These are phyloP conservation scores for Phalaenopsis hybrid DNA, from an alignment of 116 monocot genomes.

Conservation along the genomic window DNA sequence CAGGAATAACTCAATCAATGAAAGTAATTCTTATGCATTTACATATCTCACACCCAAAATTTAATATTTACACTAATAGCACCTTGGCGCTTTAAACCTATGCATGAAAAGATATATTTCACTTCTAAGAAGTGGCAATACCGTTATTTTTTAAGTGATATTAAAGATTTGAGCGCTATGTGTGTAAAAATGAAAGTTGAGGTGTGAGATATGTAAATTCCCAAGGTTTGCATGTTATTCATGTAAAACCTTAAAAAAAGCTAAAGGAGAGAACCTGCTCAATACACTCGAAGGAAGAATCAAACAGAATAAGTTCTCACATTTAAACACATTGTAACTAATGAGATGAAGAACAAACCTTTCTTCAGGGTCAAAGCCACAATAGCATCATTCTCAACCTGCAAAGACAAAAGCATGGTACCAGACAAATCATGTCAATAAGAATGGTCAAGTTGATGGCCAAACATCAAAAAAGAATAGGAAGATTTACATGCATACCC, in stretches of 20 bases:
- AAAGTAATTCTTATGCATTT: neutral
- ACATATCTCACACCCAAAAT: neutral
- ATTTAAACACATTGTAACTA: neutral
- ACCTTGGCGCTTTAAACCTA: too few species aligned
- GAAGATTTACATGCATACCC: too few species aligned
- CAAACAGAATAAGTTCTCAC: neutral
- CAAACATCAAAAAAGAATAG: neutral
- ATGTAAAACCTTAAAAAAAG: neutral
- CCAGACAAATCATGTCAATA: neutral
- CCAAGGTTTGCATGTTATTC: too few species aligned
- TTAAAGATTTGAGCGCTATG: too few species aligned
- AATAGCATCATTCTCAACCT: conserved; percentile 88
- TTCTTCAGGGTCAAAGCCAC: conserved; percentile 65
- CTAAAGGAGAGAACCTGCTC: neutral
- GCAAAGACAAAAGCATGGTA: conserved; percentile 8
- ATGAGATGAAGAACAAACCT: conserved; percentile 32
- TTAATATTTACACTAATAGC: neutral
- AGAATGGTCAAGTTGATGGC: neutral
- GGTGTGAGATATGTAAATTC: too few species aligned
- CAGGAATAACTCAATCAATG: neutral
- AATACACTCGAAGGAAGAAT: neutral
- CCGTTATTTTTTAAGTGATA: too few species aligned
- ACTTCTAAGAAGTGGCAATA: too few species aligned
- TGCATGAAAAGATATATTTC: too few species aligned
- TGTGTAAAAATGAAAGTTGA: too few species aligned